These are phyloP conservation scores for Cyberlindnera maclurae DNA, from an alignment of 805 yeast species.

Conservation along the genomic window DNA sequence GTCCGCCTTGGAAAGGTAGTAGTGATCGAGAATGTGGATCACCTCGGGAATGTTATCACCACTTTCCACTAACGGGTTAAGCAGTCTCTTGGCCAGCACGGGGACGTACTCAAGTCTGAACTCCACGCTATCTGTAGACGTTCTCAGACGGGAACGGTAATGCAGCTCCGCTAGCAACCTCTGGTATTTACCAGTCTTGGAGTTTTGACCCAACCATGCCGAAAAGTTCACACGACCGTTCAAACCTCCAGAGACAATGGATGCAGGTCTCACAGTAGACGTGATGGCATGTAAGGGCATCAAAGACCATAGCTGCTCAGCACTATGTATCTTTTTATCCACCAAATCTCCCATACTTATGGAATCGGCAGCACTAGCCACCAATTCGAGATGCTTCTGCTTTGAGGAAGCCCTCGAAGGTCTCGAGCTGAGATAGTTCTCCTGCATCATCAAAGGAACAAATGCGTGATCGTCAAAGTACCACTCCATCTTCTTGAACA, in stretches of 20 bases:
- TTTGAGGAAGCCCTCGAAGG: slow-evolving; percentile 43
- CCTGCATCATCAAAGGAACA: slow-evolving; percentile 93
- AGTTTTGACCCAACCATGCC: slow-evolving; percentile 84
- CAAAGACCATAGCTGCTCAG: slow-evolving; percentile 91
- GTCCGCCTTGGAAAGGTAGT: slow-evolving; percentile 83
- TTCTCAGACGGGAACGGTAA: slow-evolving; percentile 75
- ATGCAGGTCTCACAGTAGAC: slow-evolving; percentile 79
- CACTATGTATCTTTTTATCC: slow-evolving; percentile 74
- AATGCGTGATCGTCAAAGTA: slow-evolving; percentile 94
- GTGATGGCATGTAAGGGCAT: slow-evolving; percentile 85
- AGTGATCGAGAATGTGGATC: slow-evolving; percentile 71
- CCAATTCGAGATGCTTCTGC: slow-evolving; percentile 50
- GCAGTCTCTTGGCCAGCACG: slow-evolving; percentile 45
- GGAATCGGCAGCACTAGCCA: slow-evolving; percentile 76
- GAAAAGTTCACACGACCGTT: slow-evolving; percentile 72
- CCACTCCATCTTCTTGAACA: slow-evolving; percentile 79
- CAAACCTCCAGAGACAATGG: slow-evolving; percentile 64
- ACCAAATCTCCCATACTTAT: slow-evolving; percentile 82
- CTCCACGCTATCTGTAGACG: slow-evolving; percentile 69
- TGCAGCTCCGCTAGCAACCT: slow-evolving; percentile 82
- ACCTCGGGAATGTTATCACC: slow-evolving; percentile 60
- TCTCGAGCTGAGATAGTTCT: slow-evolving; percentile 68
- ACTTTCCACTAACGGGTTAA: slow-evolving; percentile 54
- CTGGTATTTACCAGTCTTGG: slow-evolving; percentile 70
- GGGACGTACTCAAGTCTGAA: slow-evolving; percentile 75